phyloP scores from a whole-genome alignment of 2,329 filamentous ascomycete genomes.

The Cadophora gregata region DNA sequence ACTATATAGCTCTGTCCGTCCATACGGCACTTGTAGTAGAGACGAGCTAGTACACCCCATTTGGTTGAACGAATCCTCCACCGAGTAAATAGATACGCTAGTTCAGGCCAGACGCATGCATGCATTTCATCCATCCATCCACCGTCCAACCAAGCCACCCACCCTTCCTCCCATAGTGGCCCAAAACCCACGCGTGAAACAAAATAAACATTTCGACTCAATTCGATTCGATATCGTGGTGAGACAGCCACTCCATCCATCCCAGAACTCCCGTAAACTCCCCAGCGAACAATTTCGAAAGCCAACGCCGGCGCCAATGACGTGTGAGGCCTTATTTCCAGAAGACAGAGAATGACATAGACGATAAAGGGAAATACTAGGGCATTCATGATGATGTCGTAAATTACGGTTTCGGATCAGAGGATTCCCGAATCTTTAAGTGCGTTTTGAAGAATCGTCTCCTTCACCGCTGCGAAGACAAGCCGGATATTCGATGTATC shows the following conservation, averaged over 20 bases:
- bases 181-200: not conserved
- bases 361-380: constrained; percentile 27
- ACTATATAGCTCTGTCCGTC: not conserved
- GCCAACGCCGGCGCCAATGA: constrained; percentile 40
- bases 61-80: not conserved
- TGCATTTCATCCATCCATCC: not conserved
- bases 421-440: constrained; percentile 98
- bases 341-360: constrained; percentile 12
- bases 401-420: constrained; percentile 50
- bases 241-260: constrained; percentile 36
- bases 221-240: constrained; percentile 29
- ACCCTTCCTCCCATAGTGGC: not conserved
- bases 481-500: constrained; percentile 98
- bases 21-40: too few species aligned
- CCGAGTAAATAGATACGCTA: not conserved
- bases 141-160: constrained; percentile 1
- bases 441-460: constrained; percentile 98
- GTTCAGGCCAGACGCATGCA: not conserved
- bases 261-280: constrained; percentile 32
- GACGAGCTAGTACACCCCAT: not conserved
- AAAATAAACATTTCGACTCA: not conserved
- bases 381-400: constrained; percentile 34
- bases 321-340: constrained; percentile 32
- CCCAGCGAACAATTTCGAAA: constrained; percentile 23
- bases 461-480: constrained; percentile 97